Base-by-base conservation (phyloP, 1,284 basidiomycete species). In the Ganoderma resinaceum region DNA sequence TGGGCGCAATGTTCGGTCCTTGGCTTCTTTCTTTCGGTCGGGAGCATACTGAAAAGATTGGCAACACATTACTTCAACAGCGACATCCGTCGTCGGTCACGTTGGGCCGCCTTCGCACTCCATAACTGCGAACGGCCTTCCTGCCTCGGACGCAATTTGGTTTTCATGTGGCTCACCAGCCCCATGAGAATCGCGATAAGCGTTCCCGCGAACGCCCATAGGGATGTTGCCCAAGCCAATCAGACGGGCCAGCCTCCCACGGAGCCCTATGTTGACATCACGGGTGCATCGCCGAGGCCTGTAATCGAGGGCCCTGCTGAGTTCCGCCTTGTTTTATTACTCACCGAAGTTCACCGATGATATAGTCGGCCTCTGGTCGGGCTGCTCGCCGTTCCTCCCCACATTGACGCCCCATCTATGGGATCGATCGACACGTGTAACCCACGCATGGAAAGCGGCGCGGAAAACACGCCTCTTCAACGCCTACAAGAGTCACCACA, bases 381-480 rank as follows among this genome's bases (percentile, higher is more conserved):
- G 65, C 58, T 63, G 64, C 58, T 63, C 55, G 65, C 60, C 61
- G 66, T 62, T 40, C 52, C 62, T 65, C 60, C 59, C 52, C 40
- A 53, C 61, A 33, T 42, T 52, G 49, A 61, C 63, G 62, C 66
- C 49, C 59, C 62, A 69, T 67, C 66, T 62, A 59, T 60, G 58
- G 58, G 46, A 72, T 71, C 72, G 67, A 73, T 75, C 69, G 70
- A 71, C 74, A 75, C 74, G 74, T 75, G 74, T 72, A 66, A 62
- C 57, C 70, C 74, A 69, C 69, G 72, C 74, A 59, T 59, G 67
- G 66, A 40, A 62, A 59, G 66, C 55, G 42, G 66, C 40, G 66
- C 67, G 66, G 66, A 70, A 63, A 67, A 67, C 74, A 75, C 74
- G 74, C 74, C 70, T 65, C 71, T 73, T 58, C 74, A 72, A 73